phyloP scores from a whole-genome alignment of 1,284 basidiomycete genomes.

The Apiotrichum sp. region DNA sequence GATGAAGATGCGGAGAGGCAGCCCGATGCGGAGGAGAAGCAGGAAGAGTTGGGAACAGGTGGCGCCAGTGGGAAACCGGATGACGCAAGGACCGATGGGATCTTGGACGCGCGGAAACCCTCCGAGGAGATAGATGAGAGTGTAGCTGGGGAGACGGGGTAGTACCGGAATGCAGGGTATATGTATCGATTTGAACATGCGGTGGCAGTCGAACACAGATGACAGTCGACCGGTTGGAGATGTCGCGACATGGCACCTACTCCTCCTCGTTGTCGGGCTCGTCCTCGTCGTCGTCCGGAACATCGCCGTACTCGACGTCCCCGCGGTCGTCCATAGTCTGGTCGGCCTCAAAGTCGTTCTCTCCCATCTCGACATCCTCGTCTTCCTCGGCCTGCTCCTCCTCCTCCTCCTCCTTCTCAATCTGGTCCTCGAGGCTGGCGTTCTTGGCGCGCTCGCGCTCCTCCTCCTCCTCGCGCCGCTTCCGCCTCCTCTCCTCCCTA shows the following conservation, averaged over 20 bases:
- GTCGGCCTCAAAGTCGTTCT: conserved; percentile 24
- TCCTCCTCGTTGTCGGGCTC: conserved; percentile 32
- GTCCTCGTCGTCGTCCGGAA: conserved; percentile 29
- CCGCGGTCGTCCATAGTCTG: conserved; percentile 28
- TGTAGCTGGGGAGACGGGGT: neutral
- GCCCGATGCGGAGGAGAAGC: neutral
- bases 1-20: neutral
- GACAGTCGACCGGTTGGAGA: too few relatives aligned
- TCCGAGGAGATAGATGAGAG: too few relatives aligned
- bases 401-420: conserved; percentile 17
- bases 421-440: conserved; percentile 15
- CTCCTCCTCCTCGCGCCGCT: conserved; percentile 18
- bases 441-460: conserved; percentile 21
- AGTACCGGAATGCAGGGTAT: neutral
- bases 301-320: conserved; percentile 38
- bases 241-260: too few relatives aligned
- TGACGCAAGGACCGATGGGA: neutral
- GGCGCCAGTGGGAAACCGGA: too few relatives aligned
- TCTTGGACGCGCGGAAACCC: neutral
- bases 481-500: conserved; percentile 20
- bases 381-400: conserved; percentile 1
- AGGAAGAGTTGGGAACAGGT: neutral
- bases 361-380: conserved; percentile 13
- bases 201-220: too few relatives aligned
- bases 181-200: neutral